A percentile compares a stretch with the other conserved stretches of the same genome.
Conservation (phyloP, 345 rosid genomes). For the Pistacia vera region DNA sequence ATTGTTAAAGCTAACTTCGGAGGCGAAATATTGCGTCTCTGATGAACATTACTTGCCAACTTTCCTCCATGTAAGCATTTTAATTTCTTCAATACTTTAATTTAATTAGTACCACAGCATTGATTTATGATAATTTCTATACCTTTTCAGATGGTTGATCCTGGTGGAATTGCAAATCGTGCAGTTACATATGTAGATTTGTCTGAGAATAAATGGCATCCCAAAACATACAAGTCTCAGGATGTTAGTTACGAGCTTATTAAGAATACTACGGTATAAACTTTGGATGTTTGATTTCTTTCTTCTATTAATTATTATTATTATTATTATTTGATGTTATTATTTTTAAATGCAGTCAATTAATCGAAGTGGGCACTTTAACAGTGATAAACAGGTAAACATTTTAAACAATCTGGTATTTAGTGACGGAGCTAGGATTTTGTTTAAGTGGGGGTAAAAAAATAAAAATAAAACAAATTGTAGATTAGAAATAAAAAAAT, state of each 20-base stretch:
- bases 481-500: too few species aligned
- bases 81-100: not conserved
- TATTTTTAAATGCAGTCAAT: slow-evolving; percentile 57
- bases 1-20: slow-evolving; percentile 75
- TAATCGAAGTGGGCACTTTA: slow-evolving; percentile 66
- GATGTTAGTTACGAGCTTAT: slow-evolving; percentile 64
- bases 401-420: not conserved
- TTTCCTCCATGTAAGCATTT: slow-evolving; percentile 64
- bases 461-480: too few species aligned
- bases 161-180: slow-evolving; percentile 88
- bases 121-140: not conserved
- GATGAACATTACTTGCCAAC: slow-evolving; percentile 97
- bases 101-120: too few species aligned
- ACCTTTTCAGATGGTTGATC: slow-evolving; percentile 75
- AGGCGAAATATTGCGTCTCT: slow-evolving; percentile 85
- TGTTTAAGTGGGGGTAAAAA: too few species aligned
- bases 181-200: slow-evolving; percentile 92
- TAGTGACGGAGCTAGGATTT: too few species aligned
- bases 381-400: slow-evolving; percentile 77
- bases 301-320: too few species aligned
- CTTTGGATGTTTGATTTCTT: not conserved
- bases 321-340: not conserved
- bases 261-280: slow-evolving; percentile 68
- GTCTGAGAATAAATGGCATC: slow-evolving; percentile 98
- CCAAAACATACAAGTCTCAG: slow-evolving; percentile 75